These are phyloP conservation scores for Phytopythium boreale DNA, from an alignment of 352 stramenopile species.

Conservation along the genomic window DNA sequence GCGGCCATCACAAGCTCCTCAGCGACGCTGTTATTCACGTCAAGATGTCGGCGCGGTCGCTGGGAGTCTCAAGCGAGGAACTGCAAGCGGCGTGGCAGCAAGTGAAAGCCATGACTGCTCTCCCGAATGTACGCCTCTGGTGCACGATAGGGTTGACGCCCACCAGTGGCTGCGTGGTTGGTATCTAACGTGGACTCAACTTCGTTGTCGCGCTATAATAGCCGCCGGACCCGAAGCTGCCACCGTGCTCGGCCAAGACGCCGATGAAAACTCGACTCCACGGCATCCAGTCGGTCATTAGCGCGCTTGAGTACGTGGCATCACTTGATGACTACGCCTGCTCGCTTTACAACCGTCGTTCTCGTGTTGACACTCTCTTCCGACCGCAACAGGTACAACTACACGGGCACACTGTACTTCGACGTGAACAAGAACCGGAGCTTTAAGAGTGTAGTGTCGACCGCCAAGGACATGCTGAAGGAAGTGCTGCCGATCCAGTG, in stretches of 20 bases:
- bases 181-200: background rate
- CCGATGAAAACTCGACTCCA: slow-evolving; percentile 55
- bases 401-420: slow-evolving; percentile 85
- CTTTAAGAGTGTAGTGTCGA: slow-evolving; percentile 86
- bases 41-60: slow-evolving; percentile 31
- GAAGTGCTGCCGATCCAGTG: slow-evolving; percentile 87
- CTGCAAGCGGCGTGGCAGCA: slow-evolving; percentile 66
- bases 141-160: background rate
- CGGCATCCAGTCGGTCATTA: slow-evolving; percentile 67
- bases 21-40: background rate
- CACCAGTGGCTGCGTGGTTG: background rate
- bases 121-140: slow-evolving; percentile 37
- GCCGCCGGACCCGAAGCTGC: slow-evolving; percentile 61
- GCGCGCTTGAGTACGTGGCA: slow-evolving; percentile 56
- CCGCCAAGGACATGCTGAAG: slow-evolving; percentile 82
- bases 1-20: background rate
- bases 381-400: slow-evolving; percentile 62
- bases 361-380: background rate
- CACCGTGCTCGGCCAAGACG: slow-evolving; percentile 45
- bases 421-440: slow-evolving; percentile 86
- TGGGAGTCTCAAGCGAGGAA: slow-evolving; percentile 54
- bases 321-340: background rate
- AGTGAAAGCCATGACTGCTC: slow-evolving; percentile 49
- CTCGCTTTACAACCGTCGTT: background rate
- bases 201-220: slow-evolving; percentile 15